A percentile compares a stretch with the other conserved stretches of the same genome.
Evolutionary conservation across 176 grass and related monocot species (phyloP).

Genomic region (Puya raimondii): DNA sequence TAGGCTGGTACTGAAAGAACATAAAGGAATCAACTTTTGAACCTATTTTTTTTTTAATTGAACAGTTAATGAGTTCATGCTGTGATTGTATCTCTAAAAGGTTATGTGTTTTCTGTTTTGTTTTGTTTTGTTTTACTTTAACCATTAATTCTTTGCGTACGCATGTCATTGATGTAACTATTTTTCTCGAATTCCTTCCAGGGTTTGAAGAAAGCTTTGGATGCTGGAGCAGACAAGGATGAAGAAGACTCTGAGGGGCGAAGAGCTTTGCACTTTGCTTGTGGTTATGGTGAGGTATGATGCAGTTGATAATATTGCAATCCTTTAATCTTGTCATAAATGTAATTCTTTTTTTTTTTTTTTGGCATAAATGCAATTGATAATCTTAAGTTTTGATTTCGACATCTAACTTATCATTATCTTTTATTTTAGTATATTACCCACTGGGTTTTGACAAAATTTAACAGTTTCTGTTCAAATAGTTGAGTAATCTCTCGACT

Average conservation of each 20-base stretch:
- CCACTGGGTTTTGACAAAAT: no score
- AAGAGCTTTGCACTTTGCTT: constrained; percentile 79
- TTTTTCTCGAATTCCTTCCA: constrained; percentile 11
- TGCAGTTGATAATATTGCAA: not conserved
- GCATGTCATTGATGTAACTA: not conserved
- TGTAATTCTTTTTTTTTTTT: not conserved
- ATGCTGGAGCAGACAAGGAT: constrained; percentile 65
- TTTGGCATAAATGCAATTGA: not conserved
- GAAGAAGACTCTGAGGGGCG: constrained; percentile 92
- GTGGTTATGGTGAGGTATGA: constrained; percentile 85
- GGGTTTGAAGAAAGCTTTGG: constrained; percentile 78
- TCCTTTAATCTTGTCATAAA: not conserved
- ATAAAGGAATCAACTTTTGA: no score
- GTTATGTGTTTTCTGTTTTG: no score
- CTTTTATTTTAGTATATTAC: not conserved
- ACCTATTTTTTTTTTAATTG: no score
- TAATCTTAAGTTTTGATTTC: constrained; percentile 4
- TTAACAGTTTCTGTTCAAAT: no score
- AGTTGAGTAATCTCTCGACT: no score
- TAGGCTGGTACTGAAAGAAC: no score
- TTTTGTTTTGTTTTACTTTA: not conserved
- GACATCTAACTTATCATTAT: not conserved
- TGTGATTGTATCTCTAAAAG: no score
- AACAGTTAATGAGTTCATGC: no score
- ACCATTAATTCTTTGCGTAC: not conserved